Base-by-base conservation (phyloP, 2,329 filamentous ascomycete genomes). In the Paracorniculantispora psalliotae region DNA sequence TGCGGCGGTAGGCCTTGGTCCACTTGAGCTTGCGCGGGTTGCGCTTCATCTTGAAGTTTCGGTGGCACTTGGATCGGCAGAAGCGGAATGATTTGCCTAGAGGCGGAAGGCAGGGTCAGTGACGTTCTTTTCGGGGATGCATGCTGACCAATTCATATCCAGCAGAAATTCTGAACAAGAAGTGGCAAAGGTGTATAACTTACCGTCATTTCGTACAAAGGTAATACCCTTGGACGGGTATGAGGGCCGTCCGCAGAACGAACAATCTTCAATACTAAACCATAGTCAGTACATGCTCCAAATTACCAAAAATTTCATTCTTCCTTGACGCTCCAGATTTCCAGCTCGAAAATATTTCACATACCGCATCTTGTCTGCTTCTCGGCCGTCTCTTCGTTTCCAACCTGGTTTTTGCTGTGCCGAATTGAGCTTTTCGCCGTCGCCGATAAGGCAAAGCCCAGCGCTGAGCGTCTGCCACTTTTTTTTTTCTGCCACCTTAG, bases 11-110 rank as follows among this genome's bases (percentile, higher is more conserved):
- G 55, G 91, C 87, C 81, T 97, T 96, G 63, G 93, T 97, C 94
- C 93, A 97, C 77, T 92, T 94, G 67, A 97, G 85, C 77, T 97
- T 96, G 73, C 93, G 87, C 37, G 93, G 92, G 78, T 97, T 97
- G 66, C 94, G 88, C 89, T 96, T 96, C 91, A 96, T 96, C 79
- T 96, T 94, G 85, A 96, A 96, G 75, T 86, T 88, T 68, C 79
- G 79, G 72, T 83, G 82, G 73, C 82, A 85, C 73, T 85, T 82
- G 67, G 75, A 80, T 59, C 80, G 75, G 70, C 83, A 86, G 74
- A 86, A 86, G 59, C 82, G 74, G 67, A 86, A 86, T 47, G 75
- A 69, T 69, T 79, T 76, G 62, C 74, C 76, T 70, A 44, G 2
- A 25, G 19, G 10, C 12, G 17, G 21, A 2, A 25, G 23, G 23